phyloP scores from a whole-genome alignment of 257 asterid genomes.

The Solanum chiquidenum region DNA sequence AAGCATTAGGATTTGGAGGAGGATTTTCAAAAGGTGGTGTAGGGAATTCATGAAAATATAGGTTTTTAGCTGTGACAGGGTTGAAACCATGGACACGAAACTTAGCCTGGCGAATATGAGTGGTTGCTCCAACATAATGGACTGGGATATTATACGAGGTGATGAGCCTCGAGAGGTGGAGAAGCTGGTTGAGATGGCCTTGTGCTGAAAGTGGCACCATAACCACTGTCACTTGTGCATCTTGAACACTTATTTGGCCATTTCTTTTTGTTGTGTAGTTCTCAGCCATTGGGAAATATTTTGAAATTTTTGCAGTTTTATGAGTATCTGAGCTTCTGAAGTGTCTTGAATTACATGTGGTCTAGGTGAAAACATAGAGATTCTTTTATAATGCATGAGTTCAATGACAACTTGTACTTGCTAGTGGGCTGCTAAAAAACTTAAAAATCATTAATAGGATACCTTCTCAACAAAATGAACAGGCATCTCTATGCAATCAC shows the following conservation, averaged over 20 bases:
- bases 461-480: not conserved
- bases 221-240: not conserved
- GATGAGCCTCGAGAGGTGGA: not conserved
- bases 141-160: not conserved
- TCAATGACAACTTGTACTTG: not conserved
- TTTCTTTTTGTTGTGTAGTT: not conserved
- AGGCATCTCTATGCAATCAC: not conserved
- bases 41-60: not conserved
- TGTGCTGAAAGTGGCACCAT: constrained; percentile 2
- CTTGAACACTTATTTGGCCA: not conserved
- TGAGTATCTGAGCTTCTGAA: not conserved
- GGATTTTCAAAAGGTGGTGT: not conserved
- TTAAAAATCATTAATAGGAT: not conserved
- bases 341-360: not conserved
- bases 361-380: not conserved
- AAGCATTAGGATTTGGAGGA: constrained; percentile 3
- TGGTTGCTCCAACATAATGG: not conserved
- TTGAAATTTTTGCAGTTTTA: not conserved
- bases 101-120: not conserved
- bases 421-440: not conserved
- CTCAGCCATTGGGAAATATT: not conserved
- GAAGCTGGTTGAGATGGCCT: constrained; percentile 8
- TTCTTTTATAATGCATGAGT: not conserved
- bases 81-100: not conserved
- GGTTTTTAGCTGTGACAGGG: not conserved